Conservation (phyloP, 2,329 filamentous ascomycete genomes). For the Emericellopsis atlantica region DNA sequence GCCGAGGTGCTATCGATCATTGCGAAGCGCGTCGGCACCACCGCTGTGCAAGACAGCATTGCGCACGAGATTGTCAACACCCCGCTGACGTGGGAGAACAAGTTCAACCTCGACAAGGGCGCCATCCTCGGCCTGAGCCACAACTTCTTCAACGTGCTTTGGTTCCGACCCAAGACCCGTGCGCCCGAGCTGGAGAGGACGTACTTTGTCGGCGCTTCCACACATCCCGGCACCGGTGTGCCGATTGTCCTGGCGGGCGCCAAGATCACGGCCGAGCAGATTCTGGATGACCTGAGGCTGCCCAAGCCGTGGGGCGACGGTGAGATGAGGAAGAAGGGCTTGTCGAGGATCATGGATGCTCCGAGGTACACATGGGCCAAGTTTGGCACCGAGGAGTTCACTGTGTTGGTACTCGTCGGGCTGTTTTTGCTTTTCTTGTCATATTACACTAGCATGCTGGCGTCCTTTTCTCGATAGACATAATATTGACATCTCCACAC, state of each 20-base stretch:
- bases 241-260: conserved; percentile 61
- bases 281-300: conserved; percentile 20
- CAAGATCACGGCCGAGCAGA: conserved; percentile 40
- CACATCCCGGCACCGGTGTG: conserved; percentile 65
- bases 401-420: not conserved
- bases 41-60: conserved; percentile 32
- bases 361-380: conserved; percentile 3
- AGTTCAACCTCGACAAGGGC: conserved; percentile 64
- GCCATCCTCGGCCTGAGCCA: conserved; percentile 62
- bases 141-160: conserved; percentile 61
- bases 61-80: conserved; percentile 53
- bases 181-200: conserved; percentile 34
- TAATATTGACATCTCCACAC: too few relatives aligned
- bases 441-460: not conserved
- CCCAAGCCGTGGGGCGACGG: conserved; percentile 3
- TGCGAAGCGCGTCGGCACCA: conserved; percentile 43
- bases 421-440: conserved; percentile 2
- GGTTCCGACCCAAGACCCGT: conserved; percentile 49
- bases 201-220: conserved; percentile 65
- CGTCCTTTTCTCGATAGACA: not conserved
- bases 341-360: conserved; percentile 5
- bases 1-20: conserved; percentile 49
- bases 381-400: conserved; percentile 8
- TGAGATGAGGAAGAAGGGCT: not conserved
- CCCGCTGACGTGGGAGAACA: conserved; percentile 48